phyloP scores from a whole-genome alignment of 306 rosid genomes.

The Cicer pinnatifidum region DNA sequence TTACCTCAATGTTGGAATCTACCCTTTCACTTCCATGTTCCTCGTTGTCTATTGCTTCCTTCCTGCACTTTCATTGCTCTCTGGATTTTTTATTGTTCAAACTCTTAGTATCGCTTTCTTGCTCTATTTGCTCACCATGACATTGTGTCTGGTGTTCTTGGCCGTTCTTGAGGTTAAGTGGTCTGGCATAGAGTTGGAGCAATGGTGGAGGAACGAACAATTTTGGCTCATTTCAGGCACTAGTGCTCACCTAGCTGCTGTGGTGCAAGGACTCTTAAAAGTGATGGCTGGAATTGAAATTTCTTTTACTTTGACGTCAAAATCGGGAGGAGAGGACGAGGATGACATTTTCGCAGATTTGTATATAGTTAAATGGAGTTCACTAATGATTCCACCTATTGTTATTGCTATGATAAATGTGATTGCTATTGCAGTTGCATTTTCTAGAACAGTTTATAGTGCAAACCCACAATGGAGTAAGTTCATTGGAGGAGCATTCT shows the following conservation, averaged over 20 bases:
- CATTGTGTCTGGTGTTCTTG: constrained; percentile 42
- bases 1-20: constrained; percentile 60
- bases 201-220: constrained; percentile 68
- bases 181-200: constrained; percentile 55
- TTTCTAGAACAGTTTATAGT: constrained; percentile 49
- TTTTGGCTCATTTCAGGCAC: constrained; percentile 64
- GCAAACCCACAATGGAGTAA: constrained; percentile 53
- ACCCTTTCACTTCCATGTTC: constrained; percentile 62
- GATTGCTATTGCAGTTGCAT: constrained; percentile 50
- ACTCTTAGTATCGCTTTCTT: constrained; percentile 49
- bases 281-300: constrained; percentile 63
- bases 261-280: constrained; percentile 55
- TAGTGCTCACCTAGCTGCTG: constrained; percentile 62
- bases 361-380: constrained; percentile 59
- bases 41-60: constrained; percentile 62
- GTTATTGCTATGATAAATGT: constrained; percentile 57
- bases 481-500: constrained; percentile 61
- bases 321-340: constrained; percentile 47
- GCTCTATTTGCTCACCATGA: constrained; percentile 55
- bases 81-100: constrained; percentile 58
- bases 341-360: constrained; percentile 54
- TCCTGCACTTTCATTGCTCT: constrained; percentile 56
- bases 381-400: constrained; percentile 58
- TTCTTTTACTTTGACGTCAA: constrained; percentile 55
- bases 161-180: constrained; percentile 60